A percentile compares a stretch with the other conserved stretches of the same genome.
Conservation (phyloP, 768 basidiomycete genomes). For the Rhodocollybia butyracea region DNA sequence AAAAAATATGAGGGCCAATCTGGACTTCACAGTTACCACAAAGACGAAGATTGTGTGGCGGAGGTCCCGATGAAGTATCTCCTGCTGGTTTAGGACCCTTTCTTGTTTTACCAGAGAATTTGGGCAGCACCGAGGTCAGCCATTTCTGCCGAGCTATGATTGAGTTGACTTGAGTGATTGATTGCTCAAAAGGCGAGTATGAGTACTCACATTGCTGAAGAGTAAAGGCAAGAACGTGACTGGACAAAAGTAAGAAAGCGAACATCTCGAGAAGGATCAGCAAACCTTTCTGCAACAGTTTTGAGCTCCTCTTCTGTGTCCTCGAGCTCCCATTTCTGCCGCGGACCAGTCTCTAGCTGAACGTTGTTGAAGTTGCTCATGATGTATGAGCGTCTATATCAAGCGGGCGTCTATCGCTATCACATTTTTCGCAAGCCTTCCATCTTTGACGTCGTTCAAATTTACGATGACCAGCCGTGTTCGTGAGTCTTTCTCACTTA, state of each 20-base stretch:
- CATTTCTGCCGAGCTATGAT: slow-evolving; percentile 66
- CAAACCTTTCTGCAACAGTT: slow-evolving; percentile 56
- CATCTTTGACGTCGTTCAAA: slow-evolving; percentile 2
- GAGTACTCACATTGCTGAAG: slow-evolving; percentile 60
- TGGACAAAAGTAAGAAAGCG: slow-evolving; percentile 22
- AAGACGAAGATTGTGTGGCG: slow-evolving; percentile 63
- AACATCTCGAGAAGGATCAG: not conserved
- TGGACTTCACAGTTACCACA: slow-evolving; percentile 68
- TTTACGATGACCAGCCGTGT: slow-evolving; percentile 50
- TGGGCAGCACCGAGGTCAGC: slow-evolving; percentile 64
- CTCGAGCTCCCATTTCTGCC: slow-evolving; percentile 59
- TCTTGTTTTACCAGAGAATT: slow-evolving; percentile 58
- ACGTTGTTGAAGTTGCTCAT: slow-evolving; percentile 22
- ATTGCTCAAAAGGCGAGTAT: not conserved
- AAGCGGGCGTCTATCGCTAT: slow-evolving; percentile 5
- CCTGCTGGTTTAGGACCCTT: slow-evolving; percentile 48
- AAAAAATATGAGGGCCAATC: slow-evolving; percentile 74
- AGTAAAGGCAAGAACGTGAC: slow-evolving; percentile 62
- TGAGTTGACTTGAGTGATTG: slow-evolving; percentile 9
- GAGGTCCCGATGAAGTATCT: slow-evolving; percentile 47
- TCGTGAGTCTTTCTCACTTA: slow-evolving; percentile 48
- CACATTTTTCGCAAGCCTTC: slow-evolving; percentile 1
- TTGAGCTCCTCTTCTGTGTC: slow-evolving; percentile 44
- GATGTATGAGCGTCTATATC: not conserved
- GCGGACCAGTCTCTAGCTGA: slow-evolving; percentile 39